Conservation (phyloP, 306 rosid species). For the Castanea sativa region DNA sequence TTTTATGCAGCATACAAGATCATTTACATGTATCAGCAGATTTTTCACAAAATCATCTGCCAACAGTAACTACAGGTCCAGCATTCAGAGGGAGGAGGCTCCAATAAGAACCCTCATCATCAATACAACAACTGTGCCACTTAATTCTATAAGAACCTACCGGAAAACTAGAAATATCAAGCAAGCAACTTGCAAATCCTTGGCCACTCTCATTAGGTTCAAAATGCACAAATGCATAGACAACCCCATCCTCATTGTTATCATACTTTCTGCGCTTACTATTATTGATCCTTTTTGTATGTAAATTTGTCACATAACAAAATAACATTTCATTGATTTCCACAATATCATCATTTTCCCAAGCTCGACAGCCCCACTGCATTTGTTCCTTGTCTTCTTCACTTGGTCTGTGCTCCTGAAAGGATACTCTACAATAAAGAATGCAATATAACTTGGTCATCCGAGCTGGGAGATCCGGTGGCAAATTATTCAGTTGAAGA, state of each 20-base stretch:
- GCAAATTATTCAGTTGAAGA: constrained; percentile 51
- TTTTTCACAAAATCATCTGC: not conserved
- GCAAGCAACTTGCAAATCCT: constrained; percentile 65
- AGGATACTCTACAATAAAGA: constrained; percentile 36
- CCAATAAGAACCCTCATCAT: constrained; percentile 45
- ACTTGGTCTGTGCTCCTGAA: constrained; percentile 16
- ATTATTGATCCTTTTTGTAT: not conserved
- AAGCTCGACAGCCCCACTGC: constrained; percentile 23
- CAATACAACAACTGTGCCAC: constrained; percentile 61
- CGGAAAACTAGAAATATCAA: constrained; percentile 57
- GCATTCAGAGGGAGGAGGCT: constrained; percentile 53
- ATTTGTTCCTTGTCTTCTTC: constrained; percentile 4
- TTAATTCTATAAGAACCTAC: constrained; percentile 56
- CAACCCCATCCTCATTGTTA: constrained; percentile 12
- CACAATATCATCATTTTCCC: constrained; percentile 46
- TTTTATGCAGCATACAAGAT: not conserved
- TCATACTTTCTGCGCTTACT: constrained; percentile 1
- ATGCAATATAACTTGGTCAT: constrained; percentile 44
- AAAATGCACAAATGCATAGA: constrained; percentile 31
- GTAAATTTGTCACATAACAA: constrained; percentile 28
- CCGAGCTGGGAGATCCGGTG: constrained; percentile 23
- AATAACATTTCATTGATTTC: constrained; percentile 43
- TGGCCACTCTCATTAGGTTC: constrained; percentile 55
- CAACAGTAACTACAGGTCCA: constrained; percentile 49
- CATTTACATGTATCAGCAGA: not conserved